Conservation (phyloP, 257 asterid species). For the Leonotis leonurus region DNA sequence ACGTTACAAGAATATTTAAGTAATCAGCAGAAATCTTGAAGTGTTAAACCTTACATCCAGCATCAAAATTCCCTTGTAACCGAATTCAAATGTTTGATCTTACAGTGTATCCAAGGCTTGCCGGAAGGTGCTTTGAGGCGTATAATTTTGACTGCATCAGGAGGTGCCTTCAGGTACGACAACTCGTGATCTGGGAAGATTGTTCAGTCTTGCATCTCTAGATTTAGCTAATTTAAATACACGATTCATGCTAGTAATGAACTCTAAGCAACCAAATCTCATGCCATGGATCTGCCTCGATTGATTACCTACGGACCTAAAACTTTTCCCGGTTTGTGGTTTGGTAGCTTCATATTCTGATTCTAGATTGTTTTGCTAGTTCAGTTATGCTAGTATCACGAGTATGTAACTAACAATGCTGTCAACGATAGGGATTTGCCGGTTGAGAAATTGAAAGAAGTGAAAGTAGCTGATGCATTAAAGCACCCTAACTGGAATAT, state of each 20-base stretch:
- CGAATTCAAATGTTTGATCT: slow-evolving; percentile 8
- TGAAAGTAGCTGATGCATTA: slow-evolving; percentile 96
- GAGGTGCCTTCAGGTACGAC: slow-evolving; percentile 85
- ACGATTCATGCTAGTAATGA: no score
- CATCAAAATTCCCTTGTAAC: no score
- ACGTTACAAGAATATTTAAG: not conserved
- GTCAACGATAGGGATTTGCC: slow-evolving; percentile 69
- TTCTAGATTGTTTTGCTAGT: not conserved
- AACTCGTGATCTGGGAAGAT: not conserved
- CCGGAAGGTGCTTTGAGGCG: slow-evolving; percentile 96
- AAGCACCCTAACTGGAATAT: slow-evolving; percentile 99
- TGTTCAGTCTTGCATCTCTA: not conserved
- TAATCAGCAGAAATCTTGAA: not conserved
- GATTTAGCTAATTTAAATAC: not conserved
- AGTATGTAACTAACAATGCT: slow-evolving; percentile 3
- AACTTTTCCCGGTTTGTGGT: no score
- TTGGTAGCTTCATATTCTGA: not conserved
- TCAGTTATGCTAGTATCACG: not conserved
- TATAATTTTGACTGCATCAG: slow-evolving; percentile 92
- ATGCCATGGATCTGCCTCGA: not conserved
- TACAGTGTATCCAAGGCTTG: slow-evolving; percentile 97
- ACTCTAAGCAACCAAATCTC: not conserved
- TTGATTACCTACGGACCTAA: not conserved
- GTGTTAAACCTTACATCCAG: no score
- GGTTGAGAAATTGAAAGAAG: slow-evolving; percentile 85